Conservation (phyloP, 441 rosid genomes). For the Gossypium trilobum region DNA sequence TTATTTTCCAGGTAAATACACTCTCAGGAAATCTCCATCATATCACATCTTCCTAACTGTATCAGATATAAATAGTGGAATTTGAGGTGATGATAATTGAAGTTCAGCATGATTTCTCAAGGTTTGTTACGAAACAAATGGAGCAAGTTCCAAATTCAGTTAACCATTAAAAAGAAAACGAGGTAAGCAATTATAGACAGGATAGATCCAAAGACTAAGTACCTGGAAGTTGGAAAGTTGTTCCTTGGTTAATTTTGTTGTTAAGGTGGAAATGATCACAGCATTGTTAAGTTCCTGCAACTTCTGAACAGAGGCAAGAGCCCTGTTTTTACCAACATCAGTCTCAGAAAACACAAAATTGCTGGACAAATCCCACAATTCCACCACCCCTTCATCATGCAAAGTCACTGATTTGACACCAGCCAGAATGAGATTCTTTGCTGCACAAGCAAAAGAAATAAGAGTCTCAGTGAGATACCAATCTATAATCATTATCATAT, state of each 20-base stretch:
- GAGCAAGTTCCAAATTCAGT: neutral
- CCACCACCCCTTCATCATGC: constrained; percentile 72
- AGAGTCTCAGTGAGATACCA: neutral
- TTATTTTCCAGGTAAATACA: neutral
- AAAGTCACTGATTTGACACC: constrained; percentile 91
- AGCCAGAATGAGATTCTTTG: constrained; percentile 85
- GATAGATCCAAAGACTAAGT: neutral
- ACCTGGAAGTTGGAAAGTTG: constrained; percentile 27
- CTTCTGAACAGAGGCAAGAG: constrained; percentile 79
- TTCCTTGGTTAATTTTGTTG: constrained; percentile 60
- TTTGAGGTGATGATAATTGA: neutral
- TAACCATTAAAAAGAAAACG: neutral
- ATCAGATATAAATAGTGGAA: neutral
- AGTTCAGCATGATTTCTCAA: neutral
- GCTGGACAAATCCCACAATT: constrained; percentile 82
- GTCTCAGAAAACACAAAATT: constrained; percentile 69
- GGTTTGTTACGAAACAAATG: neutral
- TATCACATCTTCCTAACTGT: neutral
- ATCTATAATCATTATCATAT: neutral
- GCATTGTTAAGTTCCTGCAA: constrained; percentile 89
- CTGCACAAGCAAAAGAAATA: constrained; percentile 30
- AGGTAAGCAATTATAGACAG: neutral
- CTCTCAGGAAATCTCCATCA: neutral
- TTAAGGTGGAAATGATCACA: constrained; percentile 58
- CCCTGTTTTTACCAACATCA: constrained; percentile 82